These are phyloP conservation scores for Fusarium gaditjirri DNA, from an alignment of 2,329 filamentous ascomycete genomes.

Conservation along the genomic window DNA sequence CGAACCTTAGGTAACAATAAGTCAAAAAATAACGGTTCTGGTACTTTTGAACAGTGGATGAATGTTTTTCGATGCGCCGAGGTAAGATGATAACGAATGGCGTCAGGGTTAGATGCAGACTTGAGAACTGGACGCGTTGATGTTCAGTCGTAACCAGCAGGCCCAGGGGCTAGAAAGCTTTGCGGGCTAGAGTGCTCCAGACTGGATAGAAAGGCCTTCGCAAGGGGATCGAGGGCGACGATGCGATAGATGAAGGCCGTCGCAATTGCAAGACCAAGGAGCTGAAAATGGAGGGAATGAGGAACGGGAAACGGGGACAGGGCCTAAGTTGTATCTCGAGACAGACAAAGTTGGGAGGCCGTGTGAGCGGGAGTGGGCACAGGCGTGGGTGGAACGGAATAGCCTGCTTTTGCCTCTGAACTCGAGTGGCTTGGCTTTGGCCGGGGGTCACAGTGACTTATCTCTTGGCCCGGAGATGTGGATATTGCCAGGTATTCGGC, in stretches of 20 bases:
- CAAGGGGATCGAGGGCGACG: conserved; percentile 21
- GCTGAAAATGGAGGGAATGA: conserved; percentile 36
- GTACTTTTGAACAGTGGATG: background rate
- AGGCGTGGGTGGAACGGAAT: conserved; percentile 41
- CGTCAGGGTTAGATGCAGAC: conserved; percentile 17
- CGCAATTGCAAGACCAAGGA: conserved; percentile 44
- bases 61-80: conserved; percentile 19
- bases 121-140: conserved; percentile 24
- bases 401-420: conserved; percentile 33
- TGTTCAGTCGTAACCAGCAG: conserved; percentile 14
- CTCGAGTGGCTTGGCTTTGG: conserved; percentile 27
- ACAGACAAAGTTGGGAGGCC: conserved; percentile 43
- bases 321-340: conserved; percentile 46
- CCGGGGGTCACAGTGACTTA: conserved; percentile 27
- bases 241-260: conserved; percentile 39
- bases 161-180: conserved; percentile 17
- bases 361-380: conserved; percentile 37
- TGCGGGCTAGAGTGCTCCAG: conserved; percentile 7
- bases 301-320: conserved; percentile 42
- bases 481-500: conserved; percentile 20
- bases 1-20: conserved; percentile 5
- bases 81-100: conserved; percentile 6
- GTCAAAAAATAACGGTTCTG: background rate
- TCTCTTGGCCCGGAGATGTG: conserved; percentile 13
- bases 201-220: conserved; percentile 23